Percentiles rank a stretch among this genome's conserved stretches.
Conservation (phyloP, 2,329 filamentous ascomycete species). For the Fusarium haematococcum region DNA sequence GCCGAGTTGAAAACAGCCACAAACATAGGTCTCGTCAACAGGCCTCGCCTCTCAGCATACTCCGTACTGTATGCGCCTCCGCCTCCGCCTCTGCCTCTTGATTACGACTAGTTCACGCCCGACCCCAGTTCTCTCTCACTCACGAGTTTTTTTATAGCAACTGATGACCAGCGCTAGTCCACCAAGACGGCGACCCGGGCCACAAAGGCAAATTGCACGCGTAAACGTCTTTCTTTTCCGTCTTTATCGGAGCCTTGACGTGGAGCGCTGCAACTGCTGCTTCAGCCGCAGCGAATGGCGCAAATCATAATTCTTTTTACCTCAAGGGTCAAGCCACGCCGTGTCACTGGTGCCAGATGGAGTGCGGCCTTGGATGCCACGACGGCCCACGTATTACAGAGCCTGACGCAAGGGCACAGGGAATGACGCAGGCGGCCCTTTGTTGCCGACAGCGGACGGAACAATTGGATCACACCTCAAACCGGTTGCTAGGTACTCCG, state of each 20-base stretch:
- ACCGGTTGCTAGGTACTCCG: constrained; percentile 5
- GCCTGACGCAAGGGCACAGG: constrained; percentile 20
- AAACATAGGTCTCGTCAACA: constrained; percentile 1
- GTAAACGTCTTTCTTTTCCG: constrained; percentile 23
- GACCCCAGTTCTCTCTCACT: constrained; percentile 9
- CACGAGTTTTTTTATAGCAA: constrained; percentile 42
- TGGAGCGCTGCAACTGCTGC: neutral
- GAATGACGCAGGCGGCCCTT: constrained; percentile 21
- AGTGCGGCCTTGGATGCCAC: constrained; percentile 10
- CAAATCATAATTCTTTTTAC: neutral
- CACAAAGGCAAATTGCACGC: constrained; percentile 32
- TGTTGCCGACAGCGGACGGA: neutral
- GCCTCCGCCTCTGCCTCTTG: constrained; percentile 11
- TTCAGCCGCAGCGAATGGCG: neutral
- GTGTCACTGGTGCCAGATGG: constrained; percentile 16
- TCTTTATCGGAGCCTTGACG: neutral
- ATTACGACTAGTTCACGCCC: constrained; percentile 11
- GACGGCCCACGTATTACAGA: constrained; percentile 7
- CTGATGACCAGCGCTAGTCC: constrained; percentile 18
- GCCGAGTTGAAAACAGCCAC: neutral
- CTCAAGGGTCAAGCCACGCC: constrained; percentile 14
- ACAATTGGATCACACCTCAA: constrained; percentile 13
- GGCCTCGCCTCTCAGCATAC: neutral
- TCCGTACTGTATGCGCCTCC: constrained; percentile 2
- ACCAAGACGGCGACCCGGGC: neutral